These are phyloP conservation scores for Phlyctochytrium arcticum DNA, from an alignment of 192 early-diverging fungal genomes.

Conservation along the genomic window DNA sequence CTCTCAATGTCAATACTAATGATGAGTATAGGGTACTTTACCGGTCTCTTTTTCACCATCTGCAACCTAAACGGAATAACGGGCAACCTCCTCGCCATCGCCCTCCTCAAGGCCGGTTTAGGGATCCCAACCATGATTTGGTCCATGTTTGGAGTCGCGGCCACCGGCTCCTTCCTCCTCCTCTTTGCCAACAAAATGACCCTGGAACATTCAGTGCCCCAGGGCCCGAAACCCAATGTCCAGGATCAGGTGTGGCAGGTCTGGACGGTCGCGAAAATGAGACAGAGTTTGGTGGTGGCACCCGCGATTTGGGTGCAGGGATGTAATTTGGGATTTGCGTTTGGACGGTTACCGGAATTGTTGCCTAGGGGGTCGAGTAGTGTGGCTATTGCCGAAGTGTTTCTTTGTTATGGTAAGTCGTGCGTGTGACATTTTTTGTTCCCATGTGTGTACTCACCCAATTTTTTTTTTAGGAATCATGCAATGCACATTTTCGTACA, in stretches of 20 bases:
- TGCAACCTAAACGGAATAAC: constrained; percentile 24
- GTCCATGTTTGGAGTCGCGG: constrained; percentile 15
- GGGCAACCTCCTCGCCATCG: constrained; percentile 26
- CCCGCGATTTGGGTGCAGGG: constrained; percentile 25
- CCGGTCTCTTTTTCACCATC: constrained; percentile 31
- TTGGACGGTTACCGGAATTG: constrained; percentile 17
- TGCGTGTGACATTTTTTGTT: not conserved
- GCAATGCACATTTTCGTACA: constrained; percentile 21
- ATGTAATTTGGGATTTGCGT: constrained; percentile 25
- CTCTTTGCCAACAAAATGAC: constrained; percentile 14
- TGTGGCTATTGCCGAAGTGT: constrained; percentile 13
- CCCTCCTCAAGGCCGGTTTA: constrained; percentile 16
- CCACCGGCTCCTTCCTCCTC: not conserved
- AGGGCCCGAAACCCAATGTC: not conserved
- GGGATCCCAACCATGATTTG: constrained; percentile 17
- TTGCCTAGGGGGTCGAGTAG: constrained; percentile 4
- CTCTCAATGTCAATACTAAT: no score
- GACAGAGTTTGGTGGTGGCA: constrained; percentile 14
- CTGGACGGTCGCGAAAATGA: constrained; percentile 13
- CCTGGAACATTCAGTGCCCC: not conserved
- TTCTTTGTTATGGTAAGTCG: constrained; percentile 25
- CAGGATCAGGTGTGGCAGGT: not conserved
- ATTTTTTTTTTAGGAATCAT: constrained; percentile 7
- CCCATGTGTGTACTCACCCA: not conserved
- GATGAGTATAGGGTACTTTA: constrained; percentile 17